Percentiles rank a stretch among this genome's conserved stretches.
These are phyloP conservation scores for Annulohypoxylon maeteangense DNA, from an alignment of 495 filamentous ascomycete genomes.

Conservation along the genomic window DNA sequence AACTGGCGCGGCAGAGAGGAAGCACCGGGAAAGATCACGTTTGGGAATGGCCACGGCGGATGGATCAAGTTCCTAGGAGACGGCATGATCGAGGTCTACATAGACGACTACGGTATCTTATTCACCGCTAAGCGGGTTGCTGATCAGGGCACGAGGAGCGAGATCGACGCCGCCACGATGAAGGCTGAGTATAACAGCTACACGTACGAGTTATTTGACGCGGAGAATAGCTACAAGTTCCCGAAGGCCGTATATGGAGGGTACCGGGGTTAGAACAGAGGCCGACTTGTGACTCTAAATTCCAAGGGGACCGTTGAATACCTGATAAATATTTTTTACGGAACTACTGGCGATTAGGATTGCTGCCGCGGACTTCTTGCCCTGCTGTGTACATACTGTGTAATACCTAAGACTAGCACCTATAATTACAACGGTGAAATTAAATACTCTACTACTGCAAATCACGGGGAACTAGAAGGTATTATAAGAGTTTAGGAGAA, in stretches of 20 bases:
- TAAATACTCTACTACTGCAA: neutral
- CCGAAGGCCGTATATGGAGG: neutral
- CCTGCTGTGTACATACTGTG: neutral
- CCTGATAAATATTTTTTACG: neutral
- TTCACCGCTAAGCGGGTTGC: conserved; percentile 37
- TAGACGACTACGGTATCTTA: conserved; percentile 32
- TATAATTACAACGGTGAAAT: neutral
- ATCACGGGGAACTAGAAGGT: neutral
- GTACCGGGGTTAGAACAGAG: neutral
- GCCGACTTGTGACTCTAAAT: neutral
- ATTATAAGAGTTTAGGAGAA: neutral
- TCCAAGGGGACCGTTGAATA: neutral
- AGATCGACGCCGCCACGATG: conserved; percentile 44
- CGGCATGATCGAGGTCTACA: conserved; percentile 42
- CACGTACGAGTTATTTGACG: conserved; percentile 23
- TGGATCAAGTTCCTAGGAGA: conserved; percentile 47
- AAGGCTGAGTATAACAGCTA: conserved; percentile 42
- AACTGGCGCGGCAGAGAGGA: conserved; percentile 48
- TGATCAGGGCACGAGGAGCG: conserved; percentile 48
- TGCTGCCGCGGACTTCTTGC: neutral
- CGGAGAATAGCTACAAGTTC: conserved; percentile 1
- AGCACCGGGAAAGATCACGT: conserved; percentile 21
- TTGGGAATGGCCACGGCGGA: conserved; percentile 32
- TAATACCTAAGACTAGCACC: neutral
- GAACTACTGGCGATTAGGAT: neutral